Conservation (phyloP, 2,329 filamentous ascomycete species). For the Trichophyton schoenleinii region DNA sequence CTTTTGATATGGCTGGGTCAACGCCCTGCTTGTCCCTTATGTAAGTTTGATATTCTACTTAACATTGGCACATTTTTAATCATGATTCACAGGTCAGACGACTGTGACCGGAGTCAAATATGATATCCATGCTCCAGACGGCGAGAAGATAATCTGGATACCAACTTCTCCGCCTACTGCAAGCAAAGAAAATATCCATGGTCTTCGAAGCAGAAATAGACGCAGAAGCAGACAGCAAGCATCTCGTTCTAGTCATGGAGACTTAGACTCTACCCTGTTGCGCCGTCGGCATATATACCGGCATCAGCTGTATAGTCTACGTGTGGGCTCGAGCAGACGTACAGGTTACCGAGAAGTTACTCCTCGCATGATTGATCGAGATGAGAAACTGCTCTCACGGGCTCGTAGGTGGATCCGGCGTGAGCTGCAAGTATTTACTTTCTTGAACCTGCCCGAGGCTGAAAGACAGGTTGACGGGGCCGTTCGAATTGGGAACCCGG, state of each 20-base stretch:
- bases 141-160: slow-evolving; percentile 48
- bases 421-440: slow-evolving; percentile 75
- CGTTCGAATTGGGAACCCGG: slow-evolving; percentile 50
- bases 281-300: slow-evolving; percentile 60
- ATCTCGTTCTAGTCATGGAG: not conserved
- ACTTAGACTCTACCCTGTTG: not conserved
- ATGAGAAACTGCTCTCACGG: slow-evolving; percentile 57
- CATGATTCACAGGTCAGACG: slow-evolving; percentile 34
- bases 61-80: too few relatives aligned
- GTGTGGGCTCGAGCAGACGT: slow-evolving; percentile 69
- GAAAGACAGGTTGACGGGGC: not conserved
- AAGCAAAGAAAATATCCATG: not conserved
- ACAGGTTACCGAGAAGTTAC: slow-evolving; percentile 65
- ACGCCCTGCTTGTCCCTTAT: slow-evolving; percentile 64
- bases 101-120: slow-evolving; percentile 52
- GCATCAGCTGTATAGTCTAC: slow-evolving; percentile 59
- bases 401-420: slow-evolving; percentile 71
- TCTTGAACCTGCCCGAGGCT: slow-evolving; percentile 14
- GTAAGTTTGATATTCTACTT: slow-evolving; percentile 37
- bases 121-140: slow-evolving; percentile 42
- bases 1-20: slow-evolving; percentile 69
- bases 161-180: slow-evolving; percentile 16
- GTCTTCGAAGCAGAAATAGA: not conserved
- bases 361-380: slow-evolving; percentile 50
- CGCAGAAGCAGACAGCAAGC: not conserved